A percentile compares a stretch with the other conserved stretches of the same genome.
These are phyloP conservation scores for Podospora tetraspora DNA, from an alignment of 495 filamentous ascomycete species.

Conservation along the genomic window DNA sequence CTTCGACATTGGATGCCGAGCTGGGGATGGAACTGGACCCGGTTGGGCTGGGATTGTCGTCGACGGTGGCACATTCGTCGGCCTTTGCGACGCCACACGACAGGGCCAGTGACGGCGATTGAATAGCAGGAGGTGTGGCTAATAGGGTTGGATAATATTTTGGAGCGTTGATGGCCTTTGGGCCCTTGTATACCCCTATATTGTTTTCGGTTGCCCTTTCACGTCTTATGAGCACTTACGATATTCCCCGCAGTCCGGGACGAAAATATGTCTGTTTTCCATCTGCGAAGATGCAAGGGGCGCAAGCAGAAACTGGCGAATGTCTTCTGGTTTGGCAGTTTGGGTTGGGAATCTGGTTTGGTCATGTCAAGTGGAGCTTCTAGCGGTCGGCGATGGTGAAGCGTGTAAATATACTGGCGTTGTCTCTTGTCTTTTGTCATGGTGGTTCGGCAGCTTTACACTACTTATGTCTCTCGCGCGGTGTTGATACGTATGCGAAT, in stretches of 20 bases:
- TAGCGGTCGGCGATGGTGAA: background rate
- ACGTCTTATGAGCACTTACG: background rate
- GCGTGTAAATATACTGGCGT: background rate
- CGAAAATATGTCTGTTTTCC: background rate
- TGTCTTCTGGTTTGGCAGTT: background rate
- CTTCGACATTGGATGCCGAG: slow-evolving; percentile 12
- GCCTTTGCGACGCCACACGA: background rate
- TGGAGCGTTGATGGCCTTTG: background rate
- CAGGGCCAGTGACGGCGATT: background rate
- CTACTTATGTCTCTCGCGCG: background rate
- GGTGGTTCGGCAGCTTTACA: background rate
- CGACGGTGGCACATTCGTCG: background rate
- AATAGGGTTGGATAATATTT: background rate
- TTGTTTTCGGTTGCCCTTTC: background rate
- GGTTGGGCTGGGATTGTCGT: background rate
- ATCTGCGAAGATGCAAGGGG: background rate
- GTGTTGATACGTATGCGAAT: background rate
- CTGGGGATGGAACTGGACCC: slow-evolving; percentile 7
- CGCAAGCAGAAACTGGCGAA: background rate
- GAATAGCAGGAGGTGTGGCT: background rate
- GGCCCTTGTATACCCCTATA: background rate
- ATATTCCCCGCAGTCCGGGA: background rate
- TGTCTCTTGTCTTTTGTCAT: background rate
- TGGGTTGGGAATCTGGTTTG: background rate
- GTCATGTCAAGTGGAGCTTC: background rate